Base-by-base conservation (phyloP, 768 basidiomycete species). In the Termitomyces eurrhizus region DNA sequence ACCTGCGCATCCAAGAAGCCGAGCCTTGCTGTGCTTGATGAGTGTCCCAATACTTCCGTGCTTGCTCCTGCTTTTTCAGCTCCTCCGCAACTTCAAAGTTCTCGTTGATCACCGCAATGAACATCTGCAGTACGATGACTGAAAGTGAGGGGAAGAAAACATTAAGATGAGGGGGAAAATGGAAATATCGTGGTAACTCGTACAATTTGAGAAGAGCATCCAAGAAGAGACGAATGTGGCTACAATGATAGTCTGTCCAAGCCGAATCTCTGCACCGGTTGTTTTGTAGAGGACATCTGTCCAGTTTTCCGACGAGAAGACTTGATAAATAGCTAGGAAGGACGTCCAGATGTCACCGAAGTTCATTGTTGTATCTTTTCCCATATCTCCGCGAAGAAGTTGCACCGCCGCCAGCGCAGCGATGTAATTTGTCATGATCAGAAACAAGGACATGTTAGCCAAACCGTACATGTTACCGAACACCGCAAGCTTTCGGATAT, bases 261-360 rank as follows among this genome's bases (percentile, higher is more conserved):
- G 82, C 0, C 71, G 72, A 1, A 78, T 65, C 68, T 94, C 92
- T 1, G 89, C 84, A 9, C 69, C 70, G 0, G 87, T 81, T 6
- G 87, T 80, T 8, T 70, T 73, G 65, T 92, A 92, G 42, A 93
- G 68, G 7, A 92, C 78, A 63, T 83, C 77, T n/a, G 89, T 86
- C 95, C 96, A 98, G 72, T 97, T 93, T 74, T 98, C 96, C 0
- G 92, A 92, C 0, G 93, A 93, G 73, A 93, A 91, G 1, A 98
- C 79, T 73, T 95, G 83, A 69, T 95, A 98, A 66, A 95, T 80
- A 0, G 85, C 92, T 26, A 97, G 73, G 70, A 96, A 98, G 0
- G 92, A 78, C 67, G 90, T 93, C 77, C 85, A 95, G 9, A 93
- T 74, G 67, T 93, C 84, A 7, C 88, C 86, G 70, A 93, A 98